phyloP scores from a whole-genome alignment of 257 asterid species.

The Solanum chmielewskii region DNA sequence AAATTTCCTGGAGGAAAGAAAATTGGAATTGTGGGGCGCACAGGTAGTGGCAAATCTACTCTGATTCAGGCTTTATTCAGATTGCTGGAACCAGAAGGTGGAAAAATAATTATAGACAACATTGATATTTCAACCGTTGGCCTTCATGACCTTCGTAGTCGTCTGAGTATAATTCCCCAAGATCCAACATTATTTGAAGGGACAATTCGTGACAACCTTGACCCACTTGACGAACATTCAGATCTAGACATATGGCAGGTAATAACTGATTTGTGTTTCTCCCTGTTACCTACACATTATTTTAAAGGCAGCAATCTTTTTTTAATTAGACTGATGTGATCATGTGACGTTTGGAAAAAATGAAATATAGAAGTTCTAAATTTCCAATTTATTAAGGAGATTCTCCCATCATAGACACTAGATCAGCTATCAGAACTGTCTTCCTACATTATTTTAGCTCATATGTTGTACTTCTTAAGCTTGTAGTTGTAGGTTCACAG shows the following conservation, averaged over 20 bases:
- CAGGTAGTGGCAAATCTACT: slow-evolving; percentile 99
- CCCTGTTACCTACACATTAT: neutral
- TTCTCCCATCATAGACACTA: neutral
- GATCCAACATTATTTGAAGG: slow-evolving; percentile 98
- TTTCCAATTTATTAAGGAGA: neutral
- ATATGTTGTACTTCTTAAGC: neutral
- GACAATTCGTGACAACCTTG: slow-evolving; percentile 84
- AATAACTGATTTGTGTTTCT: neutral
- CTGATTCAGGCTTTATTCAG: slow-evolving; percentile 94
- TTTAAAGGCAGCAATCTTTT: neutral
- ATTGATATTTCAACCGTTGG: slow-evolving; percentile 80
- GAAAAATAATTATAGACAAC: slow-evolving; percentile 74
- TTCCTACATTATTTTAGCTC: neutral
- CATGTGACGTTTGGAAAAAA: neutral
- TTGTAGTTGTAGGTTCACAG: neutral
- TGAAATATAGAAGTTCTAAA: neutral
- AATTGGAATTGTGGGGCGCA: slow-evolving; percentile 97
- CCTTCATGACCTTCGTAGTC: slow-evolving; percentile 89
- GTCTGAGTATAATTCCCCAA: slow-evolving; percentile 92
- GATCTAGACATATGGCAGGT: slow-evolving; percentile 94
- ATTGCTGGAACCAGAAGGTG: slow-evolving; percentile 83
- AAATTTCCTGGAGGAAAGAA: slow-evolving; percentile 87
- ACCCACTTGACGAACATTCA: slow-evolving; percentile 84
- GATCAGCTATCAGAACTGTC: neutral
- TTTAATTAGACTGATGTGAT: neutral